Evolutionary conservation across 306 rosid species (phyloP).

Genomic region (Castanea sativa): DNA sequence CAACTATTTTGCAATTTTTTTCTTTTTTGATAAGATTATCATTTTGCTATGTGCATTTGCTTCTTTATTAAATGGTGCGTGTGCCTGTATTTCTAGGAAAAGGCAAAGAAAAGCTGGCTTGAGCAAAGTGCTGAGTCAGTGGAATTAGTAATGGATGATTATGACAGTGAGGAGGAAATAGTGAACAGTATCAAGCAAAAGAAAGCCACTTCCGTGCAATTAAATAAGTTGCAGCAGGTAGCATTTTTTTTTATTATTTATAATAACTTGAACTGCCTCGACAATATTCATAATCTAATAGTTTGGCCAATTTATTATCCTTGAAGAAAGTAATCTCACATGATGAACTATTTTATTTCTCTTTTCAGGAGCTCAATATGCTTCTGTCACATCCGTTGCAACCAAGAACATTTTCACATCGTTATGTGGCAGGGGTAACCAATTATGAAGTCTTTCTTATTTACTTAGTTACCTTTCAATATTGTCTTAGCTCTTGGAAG

Average conservation of each 20-base stretch:
- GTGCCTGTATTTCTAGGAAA: constrained; percentile 47
- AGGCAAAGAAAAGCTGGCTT: constrained; percentile 74
- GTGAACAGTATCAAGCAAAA: constrained; percentile 58
- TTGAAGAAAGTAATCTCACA: background rate
- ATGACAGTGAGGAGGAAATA: constrained; percentile 85
- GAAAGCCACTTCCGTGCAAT: constrained; percentile 56
- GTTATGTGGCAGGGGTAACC: constrained; percentile 87
- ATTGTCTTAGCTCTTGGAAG: background rate
- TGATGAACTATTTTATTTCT: constrained; percentile 3
- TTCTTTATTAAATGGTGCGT: constrained; percentile 2
- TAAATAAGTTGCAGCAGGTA: constrained; percentile 79
- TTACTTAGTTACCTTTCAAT: background rate
- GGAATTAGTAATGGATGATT: constrained; percentile 55
- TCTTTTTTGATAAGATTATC: background rate
- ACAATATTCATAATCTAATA: background rate
- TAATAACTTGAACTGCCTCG: background rate
- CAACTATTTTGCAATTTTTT: background rate
- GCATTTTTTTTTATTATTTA: background rate
- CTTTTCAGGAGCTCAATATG: constrained; percentile 66
- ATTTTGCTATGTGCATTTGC: background rate
- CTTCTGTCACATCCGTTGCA: constrained; percentile 82
- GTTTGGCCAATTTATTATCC: background rate
- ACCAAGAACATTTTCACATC: constrained; percentile 77
- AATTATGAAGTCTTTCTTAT: background rate
- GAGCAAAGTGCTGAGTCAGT: constrained; percentile 77